These are phyloP conservation scores for Mycena alexandri DNA, from an alignment of 768 basidiomycete genomes.

Conservation along the genomic window DNA sequence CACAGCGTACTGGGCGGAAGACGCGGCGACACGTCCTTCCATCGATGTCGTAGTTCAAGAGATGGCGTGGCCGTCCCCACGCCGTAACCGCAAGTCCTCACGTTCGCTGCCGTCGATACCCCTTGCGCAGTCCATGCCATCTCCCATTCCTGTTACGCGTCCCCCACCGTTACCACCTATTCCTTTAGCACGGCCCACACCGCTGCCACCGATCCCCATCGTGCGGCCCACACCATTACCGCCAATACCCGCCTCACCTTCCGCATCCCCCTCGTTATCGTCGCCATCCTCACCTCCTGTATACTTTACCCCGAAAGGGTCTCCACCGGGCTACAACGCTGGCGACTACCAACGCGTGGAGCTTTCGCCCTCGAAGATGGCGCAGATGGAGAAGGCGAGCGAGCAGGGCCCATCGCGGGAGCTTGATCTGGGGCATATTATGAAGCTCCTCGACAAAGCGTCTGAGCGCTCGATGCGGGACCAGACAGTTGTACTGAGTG, in stretches of 20 bases:
- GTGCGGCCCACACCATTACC: too few relatives aligned
- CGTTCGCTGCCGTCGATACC: neutral
- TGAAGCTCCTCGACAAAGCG: conserved; percentile 8
- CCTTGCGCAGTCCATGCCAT: neutral
- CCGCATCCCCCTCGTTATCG: neutral
- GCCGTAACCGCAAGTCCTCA: neutral
- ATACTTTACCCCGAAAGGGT: conserved; percentile 7
- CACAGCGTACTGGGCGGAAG: conserved; percentile 9
- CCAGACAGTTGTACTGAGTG: conserved; percentile 13
- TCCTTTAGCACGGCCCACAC: too few relatives aligned
- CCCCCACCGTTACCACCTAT: too few relatives aligned
- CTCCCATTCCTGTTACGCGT: neutral
- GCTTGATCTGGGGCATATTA: conserved; percentile 14
- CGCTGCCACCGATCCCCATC: too few relatives aligned
- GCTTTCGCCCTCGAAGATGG: conserved; percentile 11
- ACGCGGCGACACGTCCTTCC: neutral
- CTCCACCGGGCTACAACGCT: conserved; percentile 11
- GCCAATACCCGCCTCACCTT: neutral
- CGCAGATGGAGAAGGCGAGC: conserved; percentile 17
- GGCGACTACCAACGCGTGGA: conserved; percentile 5
- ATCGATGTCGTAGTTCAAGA: neutral
- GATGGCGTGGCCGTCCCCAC: conserved; percentile 5
- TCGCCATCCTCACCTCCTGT: conserved; percentile 7
- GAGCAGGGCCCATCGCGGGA: conserved; percentile 15
- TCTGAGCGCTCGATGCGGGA: neutral